Evolutionary conservation across 768 basidiomycete species (phyloP), one percentile per base, ranked within the genome.

Genomic region (Zangia roseola): DNA sequence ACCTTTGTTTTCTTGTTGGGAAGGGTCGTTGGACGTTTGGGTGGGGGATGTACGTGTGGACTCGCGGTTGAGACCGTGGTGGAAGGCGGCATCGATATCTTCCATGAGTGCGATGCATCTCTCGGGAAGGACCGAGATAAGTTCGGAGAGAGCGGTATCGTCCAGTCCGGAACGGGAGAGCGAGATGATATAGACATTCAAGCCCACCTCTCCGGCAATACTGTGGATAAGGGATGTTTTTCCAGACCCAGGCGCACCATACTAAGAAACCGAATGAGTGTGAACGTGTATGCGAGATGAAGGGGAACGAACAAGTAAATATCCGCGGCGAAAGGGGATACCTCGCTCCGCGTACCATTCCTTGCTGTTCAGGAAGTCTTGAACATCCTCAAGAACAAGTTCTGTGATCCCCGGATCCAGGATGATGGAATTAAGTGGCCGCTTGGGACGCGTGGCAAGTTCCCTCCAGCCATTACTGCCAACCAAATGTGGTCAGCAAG

Each of bases 41-140:
- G 47, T 30, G 10, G 47, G 5, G 4, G 52, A 4, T 10, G 19
- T 14, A 0, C 17, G 4, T 16, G 54, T 30, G 4, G 45, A 41
- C n/a, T 73, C 69, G 33, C 73, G 72, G 35, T 43, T 70, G 42
- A 77, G 54, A 19, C 70, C 68, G 37, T 70, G 73, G 26, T 70
- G 69, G 67, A 91, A 87, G 3, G 87, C 88, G 3, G 83, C 86
- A 55, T 92, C 90, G 46, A 91, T 84, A 61, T 91, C 90, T 63
- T 91, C 88, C 80, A 92, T 88, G 30, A 92, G 73, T 5, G 83
- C 80, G 47, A 91, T 84, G 57, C 84, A 88, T 55, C 75, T 74
- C 48, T 81, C 75, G n/a, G 89, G 88, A 2, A 90, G 73, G 2
- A 74, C 71, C 9, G 77, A 72, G 50, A 89, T 80, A 36, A 88